Base-by-base conservation (phyloP, 805 yeast genomes). In the Metschnikowia hibisci region DNA sequence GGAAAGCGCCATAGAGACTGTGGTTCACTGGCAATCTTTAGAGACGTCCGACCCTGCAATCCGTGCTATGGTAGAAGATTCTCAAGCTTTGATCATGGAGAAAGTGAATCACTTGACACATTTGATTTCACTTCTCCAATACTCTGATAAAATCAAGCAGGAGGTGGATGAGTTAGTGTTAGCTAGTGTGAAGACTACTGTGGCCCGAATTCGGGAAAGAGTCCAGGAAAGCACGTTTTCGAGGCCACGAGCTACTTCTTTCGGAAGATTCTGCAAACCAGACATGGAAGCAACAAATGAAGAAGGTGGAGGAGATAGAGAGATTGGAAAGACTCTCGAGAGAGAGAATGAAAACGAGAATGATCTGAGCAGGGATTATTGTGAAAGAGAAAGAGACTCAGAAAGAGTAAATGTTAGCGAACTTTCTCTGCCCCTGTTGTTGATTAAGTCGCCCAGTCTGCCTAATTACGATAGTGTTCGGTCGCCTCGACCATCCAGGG, bases 121-220 rank as follows among this genome's bases (percentile, higher is more conserved):
- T 55, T 70, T 86, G 42, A 82, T 87, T 11, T 84, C 89, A 47
- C 78, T 87, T 2, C 69, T 87, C 46, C 79, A 83, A 43, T 88
- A 84, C 59, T 81, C 86, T 15, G 84, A 84, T 50, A 82, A 80
- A 53, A 80, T 89, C 39, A 84, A 87, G 41, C 77, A 74, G 41
- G 96, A 90, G 61, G 85, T 88, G 3, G 93, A 88, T 56, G 73
- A 64, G 15, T 66, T 81, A 55, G 89, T 89, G 3, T 62, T 85
- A 22, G 63, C 69, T 29, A 70, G 83, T 1, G 86, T 90, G 3
- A 66, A 73, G 18, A 80, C 80, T 28, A 83, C 93, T 0, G 74
- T 88, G 2, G 61, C 65, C 29, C 77, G 74, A 52, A 82, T 78
- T 10, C 67, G 68, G 41, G 78, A 65, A 34, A 64, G 63, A 42